A percentile compares a stretch with the other conserved stretches of the same genome.
Evolutionary conservation across 2,329 filamentous ascomycete species (phyloP).

Genomic region (Fusarium virguliforme): DNA sequence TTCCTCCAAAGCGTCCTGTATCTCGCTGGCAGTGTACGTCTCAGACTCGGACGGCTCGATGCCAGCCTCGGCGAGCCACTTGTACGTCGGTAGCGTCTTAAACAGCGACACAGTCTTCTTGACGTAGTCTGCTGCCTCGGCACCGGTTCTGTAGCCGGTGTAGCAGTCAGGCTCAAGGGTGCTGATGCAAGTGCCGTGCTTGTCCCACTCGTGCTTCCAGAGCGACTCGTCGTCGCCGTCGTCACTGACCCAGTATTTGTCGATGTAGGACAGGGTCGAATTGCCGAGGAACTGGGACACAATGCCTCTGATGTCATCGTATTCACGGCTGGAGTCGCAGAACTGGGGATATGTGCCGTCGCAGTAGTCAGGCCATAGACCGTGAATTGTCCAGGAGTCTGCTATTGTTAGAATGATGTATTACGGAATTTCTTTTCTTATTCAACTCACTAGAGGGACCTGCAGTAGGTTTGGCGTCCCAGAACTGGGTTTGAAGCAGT

Average conservation of each 20-base stretch:
- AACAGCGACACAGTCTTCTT: conserved; percentile 76
- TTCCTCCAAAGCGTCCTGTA: conserved; percentile 72
- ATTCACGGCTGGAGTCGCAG: conserved; percentile 75
- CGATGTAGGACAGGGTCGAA: conserved; percentile 77
- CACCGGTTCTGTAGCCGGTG: conserved; percentile 69
- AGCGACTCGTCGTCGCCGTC: conserved; percentile 75
- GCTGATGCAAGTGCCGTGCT: conserved; percentile 82
- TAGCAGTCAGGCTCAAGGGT: conserved; percentile 81
- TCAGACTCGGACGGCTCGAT: conserved; percentile 68
- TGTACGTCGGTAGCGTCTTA: conserved; percentile 76
- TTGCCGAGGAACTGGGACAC: conserved; percentile 68
- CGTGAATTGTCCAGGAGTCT: conserved; percentile 83
- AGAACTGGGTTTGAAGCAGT: conserved; percentile 83
- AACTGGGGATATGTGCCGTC: conserved; percentile 79
- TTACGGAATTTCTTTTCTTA: too few relatives aligned
- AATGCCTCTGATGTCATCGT: conserved; percentile 77
- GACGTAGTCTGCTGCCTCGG: conserved; percentile 81
- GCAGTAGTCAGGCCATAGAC: conserved; percentile 78
- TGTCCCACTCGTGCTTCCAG: conserved; percentile 84
- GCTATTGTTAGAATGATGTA: conserved; percentile 37
- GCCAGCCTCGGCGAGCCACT: conserved; percentile 73
- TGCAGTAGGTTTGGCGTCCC: conserved; percentile 77
- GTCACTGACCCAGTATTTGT: conserved; percentile 80
- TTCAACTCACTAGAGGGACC: conserved; percentile 65
- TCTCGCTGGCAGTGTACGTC: conserved; percentile 73